Conservation (phyloP, 1,139 yeast genomes). For the Magnusiomyces ingens region DNA sequence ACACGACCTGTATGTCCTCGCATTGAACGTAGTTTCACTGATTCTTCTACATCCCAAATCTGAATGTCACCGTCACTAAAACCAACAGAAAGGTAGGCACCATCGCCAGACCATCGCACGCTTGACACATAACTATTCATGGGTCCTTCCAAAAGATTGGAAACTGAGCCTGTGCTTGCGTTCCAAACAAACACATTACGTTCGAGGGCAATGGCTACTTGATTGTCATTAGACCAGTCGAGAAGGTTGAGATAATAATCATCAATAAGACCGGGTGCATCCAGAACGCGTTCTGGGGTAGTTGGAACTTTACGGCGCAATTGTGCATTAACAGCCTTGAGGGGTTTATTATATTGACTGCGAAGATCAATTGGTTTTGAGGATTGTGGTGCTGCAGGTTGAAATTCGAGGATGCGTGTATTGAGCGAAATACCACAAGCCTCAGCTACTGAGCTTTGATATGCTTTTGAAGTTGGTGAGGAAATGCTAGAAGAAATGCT, state of each 20-base stretch:
- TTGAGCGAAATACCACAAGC: slow-evolving; percentile 88
- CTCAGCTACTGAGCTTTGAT: slow-evolving; percentile 83
- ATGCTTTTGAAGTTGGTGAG: slow-evolving; percentile 26
- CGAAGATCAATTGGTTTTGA: slow-evolving; percentile 49
- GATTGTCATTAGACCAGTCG: slow-evolving; percentile 81
- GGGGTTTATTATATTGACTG: slow-evolving; percentile 35
- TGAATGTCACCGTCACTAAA: slow-evolving; percentile 78
- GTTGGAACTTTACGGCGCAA: slow-evolving; percentile 66
- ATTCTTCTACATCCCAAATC: slow-evolving; percentile 89
- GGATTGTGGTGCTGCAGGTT: slow-evolving; percentile 79
- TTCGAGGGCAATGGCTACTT: slow-evolving; percentile 85
- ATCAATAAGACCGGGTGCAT: slow-evolving; percentile 92
- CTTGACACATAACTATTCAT: slow-evolving; percentile 51
- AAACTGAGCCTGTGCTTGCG: slow-evolving; percentile 77
- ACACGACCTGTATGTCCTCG: slow-evolving; percentile 65
- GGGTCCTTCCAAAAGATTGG: slow-evolving; percentile 54
- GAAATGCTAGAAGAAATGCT: slow-evolving; percentile 34
- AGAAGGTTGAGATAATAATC: slow-evolving; percentile 85
- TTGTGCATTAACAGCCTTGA: slow-evolving; percentile 49
- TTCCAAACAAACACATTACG: slow-evolving; percentile 88
- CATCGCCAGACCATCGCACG: slow-evolving; percentile 87
- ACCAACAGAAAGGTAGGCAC: slow-evolving; percentile 80
- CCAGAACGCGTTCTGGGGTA: slow-evolving; percentile 88
- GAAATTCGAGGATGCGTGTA: slow-evolving; percentile 77
- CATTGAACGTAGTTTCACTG: slow-evolving; percentile 70